Percentiles rank a stretch among this genome's conserved stretches.
Conservation (phyloP, 2,329 filamentous ascomycete species). For the Colletotrichum cordylinicola region DNA sequence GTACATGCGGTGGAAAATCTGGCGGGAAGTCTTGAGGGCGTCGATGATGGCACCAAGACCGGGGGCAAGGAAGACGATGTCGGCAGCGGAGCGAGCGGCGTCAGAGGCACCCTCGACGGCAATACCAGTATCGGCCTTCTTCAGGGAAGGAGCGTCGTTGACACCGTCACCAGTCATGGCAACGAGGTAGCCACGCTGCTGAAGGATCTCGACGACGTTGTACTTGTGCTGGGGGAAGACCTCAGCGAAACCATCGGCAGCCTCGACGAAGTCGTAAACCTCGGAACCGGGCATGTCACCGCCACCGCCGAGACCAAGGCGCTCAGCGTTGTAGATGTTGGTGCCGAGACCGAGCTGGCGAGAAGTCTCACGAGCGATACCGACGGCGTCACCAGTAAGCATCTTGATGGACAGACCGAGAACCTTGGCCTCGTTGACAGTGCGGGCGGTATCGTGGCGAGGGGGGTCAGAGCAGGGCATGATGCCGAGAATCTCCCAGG, state of each 20-base stretch:
- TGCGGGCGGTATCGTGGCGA: conserved; percentile 88
- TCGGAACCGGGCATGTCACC: conserved; percentile 94
- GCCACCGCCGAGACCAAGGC: conserved; percentile 86
- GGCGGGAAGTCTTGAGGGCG: conserved; percentile 88
- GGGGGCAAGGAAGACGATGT: conserved; percentile 92
- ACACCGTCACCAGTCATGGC: conserved; percentile 97
- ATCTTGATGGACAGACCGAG: conserved; percentile 94
- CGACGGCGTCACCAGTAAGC: conserved; percentile 93
- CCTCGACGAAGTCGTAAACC: conserved; percentile 94
- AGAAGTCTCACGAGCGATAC: conserved; percentile 90
- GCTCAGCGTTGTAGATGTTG: conserved; percentile 93
- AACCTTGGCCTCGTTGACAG: conserved; percentile 86
- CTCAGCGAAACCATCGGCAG: conserved; percentile 92
- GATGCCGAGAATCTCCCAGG: conserved; percentile 92
- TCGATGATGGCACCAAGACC: conserved; percentile 93
- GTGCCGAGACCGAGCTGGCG: conserved; percentile 90
- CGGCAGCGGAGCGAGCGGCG: conserved; percentile 87
- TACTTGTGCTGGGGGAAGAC: conserved; percentile 97
- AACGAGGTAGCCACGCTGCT: conserved; percentile 91
- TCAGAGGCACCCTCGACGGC: conserved; percentile 92
- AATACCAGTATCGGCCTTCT: conserved; percentile 97
- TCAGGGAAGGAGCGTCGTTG: conserved; percentile 90
- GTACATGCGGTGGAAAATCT: conserved; percentile 98
- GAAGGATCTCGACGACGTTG: conserved; percentile 89
- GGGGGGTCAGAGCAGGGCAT: conserved; percentile 95